These are phyloP conservation scores for Trichoderma pleuroti DNA, from an alignment of 2,329 filamentous ascomycete species.

Conservation along the genomic window DNA sequence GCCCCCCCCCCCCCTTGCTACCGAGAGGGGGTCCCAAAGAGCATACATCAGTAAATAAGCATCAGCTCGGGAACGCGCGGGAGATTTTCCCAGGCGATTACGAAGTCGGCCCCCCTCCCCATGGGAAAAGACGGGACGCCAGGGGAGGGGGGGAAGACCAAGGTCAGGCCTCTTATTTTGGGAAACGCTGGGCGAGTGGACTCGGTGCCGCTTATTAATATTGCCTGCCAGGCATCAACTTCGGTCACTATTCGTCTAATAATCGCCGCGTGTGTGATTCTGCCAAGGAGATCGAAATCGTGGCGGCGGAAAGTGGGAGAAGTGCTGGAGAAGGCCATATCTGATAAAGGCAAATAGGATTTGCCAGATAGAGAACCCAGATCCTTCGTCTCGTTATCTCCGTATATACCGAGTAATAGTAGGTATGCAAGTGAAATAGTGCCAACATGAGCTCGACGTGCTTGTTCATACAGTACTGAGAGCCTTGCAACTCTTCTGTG, in stretches of 20 bases:
- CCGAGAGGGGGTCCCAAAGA: neutral
- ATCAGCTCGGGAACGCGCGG: neutral
- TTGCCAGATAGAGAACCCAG: neutral
- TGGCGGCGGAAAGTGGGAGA: neutral
- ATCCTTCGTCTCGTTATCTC: neutral
- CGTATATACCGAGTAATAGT: neutral
- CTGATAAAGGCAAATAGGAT: neutral
- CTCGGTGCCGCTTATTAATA: neutral
- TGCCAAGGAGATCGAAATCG: neutral
- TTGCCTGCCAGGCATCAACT: neutral
- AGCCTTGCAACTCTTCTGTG: neutral
- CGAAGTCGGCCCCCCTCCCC: neutral
- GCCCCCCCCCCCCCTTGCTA: neutral
- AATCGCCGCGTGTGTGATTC: neutral
- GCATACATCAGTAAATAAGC: constrained; percentile 2
- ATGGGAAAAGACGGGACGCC: neutral
- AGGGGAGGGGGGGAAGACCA: neutral
- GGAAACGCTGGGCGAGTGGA: neutral
- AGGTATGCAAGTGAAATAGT: neutral
- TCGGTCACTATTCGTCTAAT: neutral
- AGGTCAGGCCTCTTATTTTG: neutral
- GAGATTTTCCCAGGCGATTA: neutral
- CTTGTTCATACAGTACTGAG: neutral
- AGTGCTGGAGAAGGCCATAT: neutral
- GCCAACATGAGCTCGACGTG: neutral